Base-by-base conservation (phyloP, 306 rosid species). In the Malus orientalis region DNA sequence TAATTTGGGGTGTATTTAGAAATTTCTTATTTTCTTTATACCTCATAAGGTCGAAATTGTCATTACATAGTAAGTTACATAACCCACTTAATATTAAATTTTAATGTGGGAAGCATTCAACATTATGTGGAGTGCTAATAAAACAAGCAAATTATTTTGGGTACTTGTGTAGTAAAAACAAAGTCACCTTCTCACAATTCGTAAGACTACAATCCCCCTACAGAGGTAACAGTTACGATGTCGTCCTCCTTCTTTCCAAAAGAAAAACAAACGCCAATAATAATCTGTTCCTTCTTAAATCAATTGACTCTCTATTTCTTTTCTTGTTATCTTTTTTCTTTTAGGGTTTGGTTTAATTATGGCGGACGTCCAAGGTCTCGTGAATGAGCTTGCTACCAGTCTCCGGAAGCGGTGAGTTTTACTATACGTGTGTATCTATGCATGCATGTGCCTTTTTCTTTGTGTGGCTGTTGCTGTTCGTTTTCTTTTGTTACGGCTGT, bases 301-400 rank as follows among this genome's bases (percentile, higher is more conserved):
- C 18, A 47, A 47, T 15, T 47, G 19, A 47, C 54, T 47, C 54
- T 4, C 54, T 4, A 15, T 15, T 47, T 4, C 51, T 45, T 13
- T 47, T 14, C 54, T 47, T 47, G 4, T 47, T 47, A 47, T 47
- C 54, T 47, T 47, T 47, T 47, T 47, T 6, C 54, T 15, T 47
- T 15, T 47, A 14, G 73, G 25, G 61, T 27, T 9, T 11, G 5
- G 30, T 36, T 22, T 38, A 57, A 25, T 13, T 20, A 73, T 73
- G 77, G 67, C 58, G 25, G 77, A 73, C n/a, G 58, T 60, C 45
- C 58, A 73, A 58, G 42, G 33, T 40, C 77, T 73, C 25, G 42
- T 73, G 22, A 73, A 73, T 16, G 77, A 38, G 9, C 55, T 73
- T 49, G 42, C 19, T 40, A 59, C 77, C 44, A 40, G 60, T 40